phyloP scores from a whole-genome alignment of 2,329 filamentous ascomycete genomes.

The Corinectria fuckeliana region DNA sequence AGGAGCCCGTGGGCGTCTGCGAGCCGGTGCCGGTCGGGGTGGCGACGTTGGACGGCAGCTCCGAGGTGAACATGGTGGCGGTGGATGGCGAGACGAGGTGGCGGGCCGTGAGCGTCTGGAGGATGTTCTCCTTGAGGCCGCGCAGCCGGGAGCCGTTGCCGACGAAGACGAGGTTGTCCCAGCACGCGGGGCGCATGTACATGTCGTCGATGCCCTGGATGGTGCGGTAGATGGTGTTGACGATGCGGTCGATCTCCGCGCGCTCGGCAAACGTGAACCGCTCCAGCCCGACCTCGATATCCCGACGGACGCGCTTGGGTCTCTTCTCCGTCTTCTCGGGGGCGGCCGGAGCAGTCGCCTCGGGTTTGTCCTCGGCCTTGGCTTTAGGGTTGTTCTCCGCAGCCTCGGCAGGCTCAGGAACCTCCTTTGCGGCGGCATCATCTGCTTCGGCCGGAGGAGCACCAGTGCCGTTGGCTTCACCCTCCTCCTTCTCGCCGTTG shows the following conservation, averaged over 20 bases:
- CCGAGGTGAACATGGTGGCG: conserved; percentile 95
- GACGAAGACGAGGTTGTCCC: conserved; percentile 91
- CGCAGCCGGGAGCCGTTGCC: conserved; percentile 78
- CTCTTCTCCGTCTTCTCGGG: conserved; percentile 49
- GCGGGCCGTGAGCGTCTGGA: conserved; percentile 78
- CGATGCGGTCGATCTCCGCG: conserved; percentile 81
- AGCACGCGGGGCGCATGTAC: conserved; percentile 83
- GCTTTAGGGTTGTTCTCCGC: conserved; percentile 32
- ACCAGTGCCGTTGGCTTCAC: conserved; percentile 23
- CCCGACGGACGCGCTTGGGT: conserved; percentile 64
- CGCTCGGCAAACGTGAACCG: conserved; percentile 74
- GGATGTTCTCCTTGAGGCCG: conserved; percentile 88
- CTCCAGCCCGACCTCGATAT: conserved; percentile 80
- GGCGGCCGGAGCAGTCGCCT: conserved; percentile 24
- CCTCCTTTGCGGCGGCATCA: conserved; percentile 25
- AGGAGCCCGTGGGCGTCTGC: conserved; percentile 80
- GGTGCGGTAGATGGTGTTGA: conserved; percentile 81
- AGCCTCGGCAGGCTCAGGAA: conserved; percentile 35
- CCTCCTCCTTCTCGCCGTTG: conserved; percentile 27
- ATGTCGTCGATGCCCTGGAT: conserved; percentile 85
- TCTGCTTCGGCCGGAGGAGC: conserved; percentile 18
- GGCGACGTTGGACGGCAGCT: conserved; percentile 91
- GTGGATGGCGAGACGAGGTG: conserved; percentile 92
- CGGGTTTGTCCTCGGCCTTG: conserved; percentile 30
- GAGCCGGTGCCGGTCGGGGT: conserved; percentile 90